Percentiles rank a stretch among this genome's conserved stretches.
These are phyloP conservation scores for Nicotiana benthamiana DNA, from an alignment of 257 asterid genomes.

Conservation along the genomic window DNA sequence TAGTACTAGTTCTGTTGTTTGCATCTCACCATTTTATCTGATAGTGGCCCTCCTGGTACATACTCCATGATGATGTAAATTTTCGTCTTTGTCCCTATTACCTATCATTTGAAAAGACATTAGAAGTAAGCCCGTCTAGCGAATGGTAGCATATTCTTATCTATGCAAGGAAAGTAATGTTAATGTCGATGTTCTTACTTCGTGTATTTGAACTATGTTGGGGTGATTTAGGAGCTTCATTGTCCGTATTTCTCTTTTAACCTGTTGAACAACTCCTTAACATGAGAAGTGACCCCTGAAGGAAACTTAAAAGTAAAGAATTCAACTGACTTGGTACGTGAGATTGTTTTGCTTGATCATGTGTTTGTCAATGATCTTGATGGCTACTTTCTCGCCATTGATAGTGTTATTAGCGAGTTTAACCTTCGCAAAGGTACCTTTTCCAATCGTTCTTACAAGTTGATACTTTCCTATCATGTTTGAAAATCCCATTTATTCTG, in stretches of 20 bases:
- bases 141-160: neutral
- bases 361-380: conserved; percentile 21
- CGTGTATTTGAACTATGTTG: conserved; percentile 18
- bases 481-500: conserved; percentile 10
- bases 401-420: conserved; percentile 15
- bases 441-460: conserved; percentile 21
- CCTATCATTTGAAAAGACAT: conserved; percentile 1
- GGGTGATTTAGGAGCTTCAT: conserved; percentile 23
- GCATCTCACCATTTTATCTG: conserved; percentile 19
- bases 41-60: conserved; percentile 21
- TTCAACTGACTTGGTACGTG: conserved; percentile 3
- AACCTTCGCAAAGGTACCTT: conserved; percentile 27
- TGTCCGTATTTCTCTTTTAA: conserved; percentile 18
- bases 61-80: conserved; percentile 26
- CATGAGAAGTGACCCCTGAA: neutral
- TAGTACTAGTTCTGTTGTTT: neutral
- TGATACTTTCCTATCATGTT: conserved; percentile 21
- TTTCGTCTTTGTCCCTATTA: conserved; percentile 27
- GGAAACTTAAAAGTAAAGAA: neutral
- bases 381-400: conserved; percentile 22
- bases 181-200: neutral
- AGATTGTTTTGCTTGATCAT: conserved; percentile 17
- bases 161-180: neutral
- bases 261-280: neutral
- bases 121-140: neutral